A percentile compares a stretch with the other conserved stretches of the same genome.
Conservation (phyloP, 441 rosid species). For the Isatis lusitanica region DNA sequence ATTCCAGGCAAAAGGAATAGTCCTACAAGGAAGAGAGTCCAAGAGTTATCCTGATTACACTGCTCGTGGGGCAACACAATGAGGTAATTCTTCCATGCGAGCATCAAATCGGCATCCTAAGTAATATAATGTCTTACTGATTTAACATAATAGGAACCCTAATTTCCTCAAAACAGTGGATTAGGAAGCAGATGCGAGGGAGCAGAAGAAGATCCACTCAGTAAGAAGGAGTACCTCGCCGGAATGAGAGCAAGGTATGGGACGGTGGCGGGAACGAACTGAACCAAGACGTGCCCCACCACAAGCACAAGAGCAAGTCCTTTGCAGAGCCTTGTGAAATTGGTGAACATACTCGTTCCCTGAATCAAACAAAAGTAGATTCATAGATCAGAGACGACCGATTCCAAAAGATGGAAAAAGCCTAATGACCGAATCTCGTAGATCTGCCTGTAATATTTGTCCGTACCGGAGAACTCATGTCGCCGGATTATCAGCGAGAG, state of each 20-base stretch:
- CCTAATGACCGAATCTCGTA: neutral
- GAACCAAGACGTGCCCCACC: slow-evolving; percentile 75
- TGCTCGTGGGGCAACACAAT: neutral
- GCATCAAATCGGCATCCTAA: neutral
- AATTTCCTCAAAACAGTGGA: neutral
- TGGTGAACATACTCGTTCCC: slow-evolving; percentile 64
- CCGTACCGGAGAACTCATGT: slow-evolving; percentile 67
- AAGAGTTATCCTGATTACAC: neutral
- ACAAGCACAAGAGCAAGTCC: slow-evolving; percentile 80
- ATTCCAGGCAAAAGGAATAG: slow-evolving; percentile 98
- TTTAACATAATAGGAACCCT: neutral
- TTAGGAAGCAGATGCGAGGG: neutral
- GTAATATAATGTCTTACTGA: neutral
- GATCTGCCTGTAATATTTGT: slow-evolving; percentile 33
- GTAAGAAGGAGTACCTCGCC: slow-evolving; percentile 57
- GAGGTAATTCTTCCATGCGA: neutral
- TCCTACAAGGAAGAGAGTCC: slow-evolving; percentile 50
- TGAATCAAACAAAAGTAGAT: slow-evolving; percentile 25
- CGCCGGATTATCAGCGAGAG: slow-evolving; percentile 25
- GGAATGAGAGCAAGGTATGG: slow-evolving; percentile 87
- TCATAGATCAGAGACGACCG: neutral
- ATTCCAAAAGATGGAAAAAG: neutral
- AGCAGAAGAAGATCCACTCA: neutral
- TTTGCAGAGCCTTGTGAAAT: slow-evolving; percentile 90
- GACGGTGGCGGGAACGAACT: slow-evolving; percentile 68